phyloP scores from a whole-genome alignment of 2,329 filamentous ascomycete species.

The Diaporthe capsici region DNA sequence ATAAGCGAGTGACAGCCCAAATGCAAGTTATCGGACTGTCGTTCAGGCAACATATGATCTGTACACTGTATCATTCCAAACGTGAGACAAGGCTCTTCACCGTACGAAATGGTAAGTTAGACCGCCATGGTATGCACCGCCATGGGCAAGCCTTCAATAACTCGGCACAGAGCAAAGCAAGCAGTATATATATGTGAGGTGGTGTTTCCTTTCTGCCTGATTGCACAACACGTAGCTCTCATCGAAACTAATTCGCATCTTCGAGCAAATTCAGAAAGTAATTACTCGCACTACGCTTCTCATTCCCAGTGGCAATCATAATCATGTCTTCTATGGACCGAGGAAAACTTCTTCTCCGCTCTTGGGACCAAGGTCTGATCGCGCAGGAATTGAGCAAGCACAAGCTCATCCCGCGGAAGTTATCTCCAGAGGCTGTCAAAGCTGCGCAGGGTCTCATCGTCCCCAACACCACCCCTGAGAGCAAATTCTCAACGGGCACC shows the following conservation, averaged over 20 bases:
- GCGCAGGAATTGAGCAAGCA: constrained; percentile 14
- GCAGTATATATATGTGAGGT: background rate
- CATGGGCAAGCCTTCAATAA: background rate
- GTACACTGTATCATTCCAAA: background rate
- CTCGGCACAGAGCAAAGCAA: background rate
- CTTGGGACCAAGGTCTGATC: constrained; percentile 21
- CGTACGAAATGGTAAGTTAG: background rate
- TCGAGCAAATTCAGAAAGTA: background rate
- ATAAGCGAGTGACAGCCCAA: background rate
- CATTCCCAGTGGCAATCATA: background rate
- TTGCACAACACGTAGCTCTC: background rate
- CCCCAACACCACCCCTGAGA: constrained; percentile 3
- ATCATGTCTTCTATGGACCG: constrained; percentile 1
- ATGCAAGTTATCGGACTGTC: background rate
- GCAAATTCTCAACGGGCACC: constrained; percentile 1
- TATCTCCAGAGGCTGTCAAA: constrained; percentile 9
- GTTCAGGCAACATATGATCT: background rate
- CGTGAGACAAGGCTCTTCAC: background rate
- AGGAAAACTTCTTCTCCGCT: constrained; percentile 19
- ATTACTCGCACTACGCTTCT: background rate
- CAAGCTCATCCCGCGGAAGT: constrained; percentile 7
- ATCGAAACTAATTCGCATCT: background rate
- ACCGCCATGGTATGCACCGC: background rate
- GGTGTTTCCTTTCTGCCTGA: background rate
- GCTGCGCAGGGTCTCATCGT: constrained; percentile 16